These are phyloP conservation scores for Henckelia pumila DNA, from an alignment of 257 asterid genomes.

Conservation along the genomic window DNA sequence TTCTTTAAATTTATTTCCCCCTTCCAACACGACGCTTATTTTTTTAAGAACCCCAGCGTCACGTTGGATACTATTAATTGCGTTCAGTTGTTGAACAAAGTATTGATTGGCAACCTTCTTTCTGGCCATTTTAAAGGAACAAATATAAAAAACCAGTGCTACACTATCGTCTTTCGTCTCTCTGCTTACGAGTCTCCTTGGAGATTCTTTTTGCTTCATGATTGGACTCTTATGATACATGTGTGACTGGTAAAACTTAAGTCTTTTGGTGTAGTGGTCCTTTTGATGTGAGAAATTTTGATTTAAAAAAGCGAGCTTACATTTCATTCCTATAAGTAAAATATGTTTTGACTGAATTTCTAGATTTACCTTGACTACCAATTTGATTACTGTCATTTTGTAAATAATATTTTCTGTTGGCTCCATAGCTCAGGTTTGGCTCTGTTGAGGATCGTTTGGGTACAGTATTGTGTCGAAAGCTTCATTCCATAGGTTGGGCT, in stretches of 20 bases:
- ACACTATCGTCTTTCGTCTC: background rate
- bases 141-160: background rate
- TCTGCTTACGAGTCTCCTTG: background rate
- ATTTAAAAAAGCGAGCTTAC: constrained; percentile 8
- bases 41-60: background rate
- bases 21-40: background rate
- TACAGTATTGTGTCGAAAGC: constrained; percentile 53
- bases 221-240: background rate
- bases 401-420: constrained; percentile 43
- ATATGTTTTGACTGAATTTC: background rate
- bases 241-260: background rate
- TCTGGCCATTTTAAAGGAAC: background rate
- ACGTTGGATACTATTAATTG: background rate
- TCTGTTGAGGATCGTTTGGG: constrained; percentile 72
- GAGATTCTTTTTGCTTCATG: background rate
- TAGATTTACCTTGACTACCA: constrained; percentile 12
- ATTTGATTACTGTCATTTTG: constrained; percentile 30
- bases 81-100: background rate
- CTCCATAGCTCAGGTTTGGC: constrained; percentile 98
- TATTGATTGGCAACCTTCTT: background rate
- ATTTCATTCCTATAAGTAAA: constrained; percentile 21
- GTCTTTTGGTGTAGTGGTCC: background rate
- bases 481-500: constrained; percentile 74
- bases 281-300: background rate
- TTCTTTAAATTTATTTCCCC: background rate